Evolutionary conservation across 306 rosid genomes (phyloP).

Genomic region (Carpinus fangiana): DNA sequence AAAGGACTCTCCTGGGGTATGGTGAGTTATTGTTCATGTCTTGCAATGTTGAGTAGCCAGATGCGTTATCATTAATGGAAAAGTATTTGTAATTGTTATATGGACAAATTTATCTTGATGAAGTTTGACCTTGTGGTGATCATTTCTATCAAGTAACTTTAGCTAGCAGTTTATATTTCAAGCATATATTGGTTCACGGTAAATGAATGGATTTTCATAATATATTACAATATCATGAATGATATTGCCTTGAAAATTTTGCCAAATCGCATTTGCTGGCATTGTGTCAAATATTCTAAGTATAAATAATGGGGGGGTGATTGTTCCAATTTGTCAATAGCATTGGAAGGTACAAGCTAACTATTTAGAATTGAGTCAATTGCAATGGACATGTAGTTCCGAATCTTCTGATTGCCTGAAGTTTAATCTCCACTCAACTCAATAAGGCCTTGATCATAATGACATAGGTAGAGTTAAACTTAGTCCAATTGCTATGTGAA

Average conservation of each 20-base stretch:
- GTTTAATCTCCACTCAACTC: background rate
- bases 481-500: background rate
- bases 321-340: background rate
- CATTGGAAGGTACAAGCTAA: background rate
- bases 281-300: background rate
- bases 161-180: background rate
- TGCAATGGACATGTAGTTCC: background rate
- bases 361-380: background rate
- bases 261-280: background rate
- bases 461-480: background rate
- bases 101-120: background rate
- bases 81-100: background rate
- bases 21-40: conserved; percentile 46
- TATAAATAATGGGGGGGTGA: background rate
- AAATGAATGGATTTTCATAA: background rate
- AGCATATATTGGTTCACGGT: background rate
- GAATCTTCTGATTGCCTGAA: background rate
- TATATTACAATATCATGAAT: background rate
- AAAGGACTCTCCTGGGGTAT: conserved; percentile 98
- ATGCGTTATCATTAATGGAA: background rate
- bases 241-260: background rate
- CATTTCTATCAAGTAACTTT: background rate
- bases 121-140: background rate
- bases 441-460: background rate
- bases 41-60: background rate